phyloP scores from a whole-genome alignment of 2,329 filamentous ascomycete species.

The Leptodontidium sp. region DNA sequence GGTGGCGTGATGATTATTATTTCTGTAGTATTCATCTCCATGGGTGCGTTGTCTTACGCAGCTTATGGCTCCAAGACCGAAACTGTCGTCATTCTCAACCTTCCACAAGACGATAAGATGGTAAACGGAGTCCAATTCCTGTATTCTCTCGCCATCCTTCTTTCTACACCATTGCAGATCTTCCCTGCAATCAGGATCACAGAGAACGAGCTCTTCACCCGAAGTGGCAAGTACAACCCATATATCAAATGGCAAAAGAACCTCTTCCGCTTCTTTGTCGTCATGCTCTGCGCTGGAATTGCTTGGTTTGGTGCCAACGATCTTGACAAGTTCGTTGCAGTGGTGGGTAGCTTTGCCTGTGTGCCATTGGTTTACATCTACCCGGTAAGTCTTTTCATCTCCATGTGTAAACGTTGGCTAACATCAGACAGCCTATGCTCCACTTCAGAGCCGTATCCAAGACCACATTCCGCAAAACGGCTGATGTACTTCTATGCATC shows the following conservation, averaged over 20 bases:
- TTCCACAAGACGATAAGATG: constrained; percentile 93
- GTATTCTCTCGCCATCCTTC: constrained; percentile 95
- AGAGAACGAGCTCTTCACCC: constrained; percentile 91
- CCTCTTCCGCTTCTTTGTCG: constrained; percentile 90
- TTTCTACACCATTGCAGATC: constrained; percentile 94
- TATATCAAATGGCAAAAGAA: constrained; percentile 99
- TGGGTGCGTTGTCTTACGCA: constrained; percentile 93
- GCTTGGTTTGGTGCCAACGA: constrained; percentile 94
- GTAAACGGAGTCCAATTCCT: constrained; percentile 97
- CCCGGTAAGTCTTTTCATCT: constrained; percentile 70
- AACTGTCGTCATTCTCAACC: constrained; percentile 94
- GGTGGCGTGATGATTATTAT: constrained; percentile 94
- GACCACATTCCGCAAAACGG: constrained; percentile 69
- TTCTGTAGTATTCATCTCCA: constrained; percentile 86
- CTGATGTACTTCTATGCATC: constrained; percentile 79
- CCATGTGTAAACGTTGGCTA: constrained; percentile 5
- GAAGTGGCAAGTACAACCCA: constrained; percentile 96
- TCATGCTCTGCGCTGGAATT: constrained; percentile 83
- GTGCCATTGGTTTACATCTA: constrained; percentile 98
- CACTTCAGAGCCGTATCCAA: constrained; percentile 84
- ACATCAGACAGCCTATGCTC: constrained; percentile 75
- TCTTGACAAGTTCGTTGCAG: constrained; percentile 94
- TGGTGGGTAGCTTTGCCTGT: constrained; percentile 97
- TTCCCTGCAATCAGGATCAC: constrained; percentile 98
- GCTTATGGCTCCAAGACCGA: constrained; percentile 95